These are phyloP conservation scores for Melaleuca alternifolia DNA, from an alignment of 345 rosid species.

Conservation along the genomic window DNA sequence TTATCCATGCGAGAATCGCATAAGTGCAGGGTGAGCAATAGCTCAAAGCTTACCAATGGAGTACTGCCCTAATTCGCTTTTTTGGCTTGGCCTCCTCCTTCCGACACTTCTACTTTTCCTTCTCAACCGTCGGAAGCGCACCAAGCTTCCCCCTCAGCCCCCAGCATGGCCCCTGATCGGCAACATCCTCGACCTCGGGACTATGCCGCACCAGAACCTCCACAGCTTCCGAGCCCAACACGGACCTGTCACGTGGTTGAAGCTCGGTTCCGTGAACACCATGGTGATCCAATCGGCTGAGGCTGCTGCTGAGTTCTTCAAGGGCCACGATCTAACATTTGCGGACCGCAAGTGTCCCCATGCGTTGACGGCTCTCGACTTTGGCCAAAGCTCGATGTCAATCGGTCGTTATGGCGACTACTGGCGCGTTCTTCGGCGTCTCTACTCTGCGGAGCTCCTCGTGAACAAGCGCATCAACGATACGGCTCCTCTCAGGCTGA, in stretches of 20 bases:
- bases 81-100: not conserved
- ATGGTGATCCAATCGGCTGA: conserved; percentile 12
- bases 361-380: not conserved
- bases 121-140: not conserved
- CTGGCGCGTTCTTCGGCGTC: not conserved
- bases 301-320: conserved; percentile 10
- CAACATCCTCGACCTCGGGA: not conserved
- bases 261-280: conserved; percentile 6
- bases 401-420: not conserved
- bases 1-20: not conserved
- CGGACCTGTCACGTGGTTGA: conserved; percentile 7
- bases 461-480: not conserved
- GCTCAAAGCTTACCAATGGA: not conserved
- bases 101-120: not conserved
- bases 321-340: not conserved
- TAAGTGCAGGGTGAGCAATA: not conserved
- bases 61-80: not conserved
- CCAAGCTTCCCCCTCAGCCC: not conserved
- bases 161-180: not conserved
- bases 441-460: not conserved
- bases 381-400: not conserved
- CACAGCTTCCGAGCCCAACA: not conserved
- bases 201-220: not conserved
- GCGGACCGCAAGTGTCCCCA: not conserved
- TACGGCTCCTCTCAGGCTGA: not conserved